phyloP scores from a whole-genome alignment of 768 basidiomycete species.

The Glaciozyma antarctica region DNA sequence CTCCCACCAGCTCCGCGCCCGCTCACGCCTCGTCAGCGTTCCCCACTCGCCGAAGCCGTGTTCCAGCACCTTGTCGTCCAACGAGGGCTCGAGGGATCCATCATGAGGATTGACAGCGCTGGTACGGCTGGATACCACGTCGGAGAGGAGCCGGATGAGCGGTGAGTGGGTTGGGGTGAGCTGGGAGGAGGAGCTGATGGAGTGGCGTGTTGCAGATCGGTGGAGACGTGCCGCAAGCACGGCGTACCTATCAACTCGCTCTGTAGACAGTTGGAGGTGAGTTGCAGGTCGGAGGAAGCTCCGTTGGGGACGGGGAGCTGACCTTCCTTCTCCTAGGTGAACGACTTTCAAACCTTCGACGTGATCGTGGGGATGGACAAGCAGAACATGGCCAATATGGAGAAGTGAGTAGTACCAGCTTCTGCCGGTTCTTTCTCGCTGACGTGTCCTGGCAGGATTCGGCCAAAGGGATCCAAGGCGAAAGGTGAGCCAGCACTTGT shows the following conservation, averaged over 20 bases:
- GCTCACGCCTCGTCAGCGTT: not conserved
- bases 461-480: constrained; percentile 48
- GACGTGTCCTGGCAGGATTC: constrained; percentile 38
- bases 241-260: constrained; percentile 4
- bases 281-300: accelerated
- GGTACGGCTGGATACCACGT: constrained; percentile 68
- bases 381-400: constrained; percentile 56
- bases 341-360: constrained; percentile 66
- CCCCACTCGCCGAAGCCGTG: constrained; percentile 40
- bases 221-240: constrained; percentile 49
- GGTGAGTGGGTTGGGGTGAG: no score
- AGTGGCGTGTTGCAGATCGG: constrained; percentile 46
- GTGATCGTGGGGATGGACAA: constrained; percentile 80
- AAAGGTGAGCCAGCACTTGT: constrained; percentile 32
- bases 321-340: constrained; percentile 28
- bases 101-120: constrained; percentile 15
- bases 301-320: not conserved
- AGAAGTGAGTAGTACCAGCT: constrained; percentile 34
- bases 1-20: no score
- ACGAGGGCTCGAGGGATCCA: constrained; percentile 4
- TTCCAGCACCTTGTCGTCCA: constrained; percentile 19
- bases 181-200: no score
- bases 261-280: constrained; percentile 47
- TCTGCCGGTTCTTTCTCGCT: not conserved
- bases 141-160: constrained; percentile 69